phyloP scores from a whole-genome alignment of 352 stramenopile species.

The Pythium folliculosum region DNA sequence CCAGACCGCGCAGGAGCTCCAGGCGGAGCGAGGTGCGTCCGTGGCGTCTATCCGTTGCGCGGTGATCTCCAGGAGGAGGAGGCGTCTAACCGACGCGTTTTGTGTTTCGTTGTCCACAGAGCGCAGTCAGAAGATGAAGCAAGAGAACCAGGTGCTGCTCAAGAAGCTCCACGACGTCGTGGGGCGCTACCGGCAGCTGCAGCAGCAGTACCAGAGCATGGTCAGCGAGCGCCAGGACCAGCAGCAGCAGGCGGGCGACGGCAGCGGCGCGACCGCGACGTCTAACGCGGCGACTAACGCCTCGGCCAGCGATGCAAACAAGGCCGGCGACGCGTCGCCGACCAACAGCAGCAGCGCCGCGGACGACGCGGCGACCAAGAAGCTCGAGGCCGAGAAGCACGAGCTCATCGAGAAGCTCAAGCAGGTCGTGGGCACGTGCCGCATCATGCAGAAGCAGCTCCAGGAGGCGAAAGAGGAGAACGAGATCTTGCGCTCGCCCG shows the following conservation, averaged over 20 bases:
- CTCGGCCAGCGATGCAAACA: not conserved
- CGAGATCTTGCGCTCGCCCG: slow-evolving; percentile 39
- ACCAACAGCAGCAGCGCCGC: slow-evolving; percentile 22
- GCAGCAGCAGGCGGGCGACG: slow-evolving; percentile 23
- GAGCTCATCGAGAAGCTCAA: slow-evolving; percentile 83
- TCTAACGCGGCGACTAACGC: too few species aligned
- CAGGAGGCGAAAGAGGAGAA: slow-evolving; percentile 66
- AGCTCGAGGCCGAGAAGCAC: slow-evolving; percentile 64
- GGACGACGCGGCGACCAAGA: slow-evolving; percentile 38
- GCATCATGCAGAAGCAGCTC: slow-evolving; percentile 73
- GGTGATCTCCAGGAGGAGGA: not conserved
- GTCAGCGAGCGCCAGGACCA: slow-evolving; percentile 29
- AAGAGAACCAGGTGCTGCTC: slow-evolving; percentile 58
- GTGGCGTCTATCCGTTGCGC: not conserved
- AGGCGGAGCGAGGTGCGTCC: slow-evolving; percentile 25
- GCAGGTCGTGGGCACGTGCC: slow-evolving; percentile 64
- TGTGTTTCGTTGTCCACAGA: slow-evolving; percentile 15
- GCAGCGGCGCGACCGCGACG: not conserved
- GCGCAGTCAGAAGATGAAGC: slow-evolving; percentile 42
- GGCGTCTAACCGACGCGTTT: slow-evolving; percentile 11
- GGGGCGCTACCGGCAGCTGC: slow-evolving; percentile 48
- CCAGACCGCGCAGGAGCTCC: slow-evolving; percentile 17
- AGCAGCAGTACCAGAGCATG: slow-evolving; percentile 49
- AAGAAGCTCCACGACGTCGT: slow-evolving; percentile 63
- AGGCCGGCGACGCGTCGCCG: slow-evolving; percentile 19